These are phyloP conservation scores for Zalaria obscura DNA, from an alignment of 2,329 filamentous ascomycete genomes.

Conservation along the genomic window DNA sequence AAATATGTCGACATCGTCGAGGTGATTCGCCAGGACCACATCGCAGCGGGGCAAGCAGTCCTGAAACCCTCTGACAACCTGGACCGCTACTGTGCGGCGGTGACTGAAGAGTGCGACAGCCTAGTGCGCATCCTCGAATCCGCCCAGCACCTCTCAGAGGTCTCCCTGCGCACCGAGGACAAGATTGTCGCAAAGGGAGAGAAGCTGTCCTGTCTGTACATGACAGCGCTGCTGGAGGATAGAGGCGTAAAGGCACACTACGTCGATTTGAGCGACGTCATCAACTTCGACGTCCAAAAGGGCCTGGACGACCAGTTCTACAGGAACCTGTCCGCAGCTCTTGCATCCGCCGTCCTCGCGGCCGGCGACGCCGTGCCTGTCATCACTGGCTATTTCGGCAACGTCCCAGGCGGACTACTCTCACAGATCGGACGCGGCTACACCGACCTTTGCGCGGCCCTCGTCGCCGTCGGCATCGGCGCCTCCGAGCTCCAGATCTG, in stretches of 20 bases:
- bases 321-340: slow-evolving; percentile 23
- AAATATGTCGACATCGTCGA: slow-evolving; percentile 63
- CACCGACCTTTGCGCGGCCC: slow-evolving; percentile 86
- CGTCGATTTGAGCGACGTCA: slow-evolving; percentile 72
- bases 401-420: slow-evolving; percentile 78
- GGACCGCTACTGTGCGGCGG: slow-evolving; percentile 46
- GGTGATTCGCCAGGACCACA: slow-evolving; percentile 71
- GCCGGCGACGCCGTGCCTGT: slow-evolving; percentile 31
- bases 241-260: slow-evolving; percentile 73
- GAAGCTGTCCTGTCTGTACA: slow-evolving; percentile 85
- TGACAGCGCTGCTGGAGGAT: slow-evolving; percentile 73
- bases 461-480: slow-evolving; percentile 76
- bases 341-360: slow-evolving; percentile 27
- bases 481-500: slow-evolving; percentile 89
- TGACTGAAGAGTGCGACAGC: slow-evolving; percentile 66
- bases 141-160: slow-evolving; percentile 41
- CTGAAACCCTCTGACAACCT: slow-evolving; percentile 25
- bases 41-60: slow-evolving; percentile 49
- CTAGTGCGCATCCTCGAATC: slow-evolving; percentile 61
- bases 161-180: slow-evolving; percentile 37
- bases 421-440: slow-evolving; percentile 90
- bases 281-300: slow-evolving; percentile 43
- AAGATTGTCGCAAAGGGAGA: slow-evolving; percentile 91
- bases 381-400: slow-evolving; percentile 84
- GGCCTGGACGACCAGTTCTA: slow-evolving; percentile 34